phyloP scores from a whole-genome alignment of 495 filamentous ascomycete genomes.

The Penicillium lagena region DNA sequence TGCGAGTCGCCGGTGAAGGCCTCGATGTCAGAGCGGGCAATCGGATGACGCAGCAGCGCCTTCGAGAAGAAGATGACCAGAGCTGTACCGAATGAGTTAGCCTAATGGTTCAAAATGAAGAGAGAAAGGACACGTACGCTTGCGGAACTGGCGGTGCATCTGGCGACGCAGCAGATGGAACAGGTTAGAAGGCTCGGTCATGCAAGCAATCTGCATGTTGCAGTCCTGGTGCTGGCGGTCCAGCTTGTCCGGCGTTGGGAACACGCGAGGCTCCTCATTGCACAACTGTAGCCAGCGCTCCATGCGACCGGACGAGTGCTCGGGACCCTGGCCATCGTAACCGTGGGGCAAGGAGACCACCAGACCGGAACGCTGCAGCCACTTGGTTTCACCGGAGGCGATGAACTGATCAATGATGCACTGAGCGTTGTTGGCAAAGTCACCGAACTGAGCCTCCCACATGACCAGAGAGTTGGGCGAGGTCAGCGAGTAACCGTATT shows the following conservation, averaged over 20 bases:
- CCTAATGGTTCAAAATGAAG: background rate
- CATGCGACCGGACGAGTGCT: constrained; percentile 96
- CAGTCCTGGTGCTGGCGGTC: constrained; percentile 98
- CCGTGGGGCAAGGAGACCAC: constrained; percentile 94
- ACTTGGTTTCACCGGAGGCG: constrained; percentile 95
- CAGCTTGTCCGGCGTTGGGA: constrained; percentile 79
- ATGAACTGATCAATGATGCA: constrained; percentile 99
- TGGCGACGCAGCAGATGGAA: constrained; percentile 96
- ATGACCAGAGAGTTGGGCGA: constrained; percentile 95
- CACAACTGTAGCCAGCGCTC: constrained; percentile 96
- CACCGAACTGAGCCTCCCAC: constrained; percentile 99
- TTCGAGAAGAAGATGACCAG: constrained; percentile 98
- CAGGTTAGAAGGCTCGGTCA: constrained; percentile 86
- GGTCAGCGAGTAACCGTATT: constrained; percentile 96
- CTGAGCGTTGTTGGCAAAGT: constrained; percentile 99
- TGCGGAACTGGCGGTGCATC: constrained; percentile 98
- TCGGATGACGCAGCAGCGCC: constrained; percentile 82
- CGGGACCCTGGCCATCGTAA: constrained; percentile 96
- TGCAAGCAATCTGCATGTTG: constrained; percentile 97
- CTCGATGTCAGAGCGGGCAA: constrained; percentile 81
- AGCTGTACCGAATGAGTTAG: constrained; percentile 49
- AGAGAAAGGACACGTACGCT: constrained; percentile 59
- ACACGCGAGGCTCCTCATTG: constrained; percentile 94
- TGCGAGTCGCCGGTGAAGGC: constrained; percentile 85
- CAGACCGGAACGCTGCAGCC: constrained; percentile 93